phyloP scores from a whole-genome alignment of 208 protist species.

The Acanthamoeba polyphaga region DNA sequence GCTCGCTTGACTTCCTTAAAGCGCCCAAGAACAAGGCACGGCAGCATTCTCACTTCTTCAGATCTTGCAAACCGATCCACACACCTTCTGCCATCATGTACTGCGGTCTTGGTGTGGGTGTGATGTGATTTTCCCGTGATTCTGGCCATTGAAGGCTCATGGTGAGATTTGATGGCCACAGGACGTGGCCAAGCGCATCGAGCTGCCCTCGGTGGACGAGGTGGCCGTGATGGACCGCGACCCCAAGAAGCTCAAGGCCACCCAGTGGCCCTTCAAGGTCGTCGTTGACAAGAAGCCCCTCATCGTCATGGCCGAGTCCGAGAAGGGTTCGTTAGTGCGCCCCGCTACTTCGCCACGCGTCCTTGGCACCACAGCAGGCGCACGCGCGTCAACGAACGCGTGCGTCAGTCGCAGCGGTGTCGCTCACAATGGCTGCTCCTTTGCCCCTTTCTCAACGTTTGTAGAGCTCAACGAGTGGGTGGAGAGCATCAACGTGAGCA shows the following conservation, averaged over 20 bases:
- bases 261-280: constrained; percentile 48
- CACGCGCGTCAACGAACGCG: neutral
- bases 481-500: neutral
- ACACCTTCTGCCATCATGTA: too few relatives aligned
- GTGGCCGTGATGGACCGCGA: neutral
- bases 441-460: neutral
- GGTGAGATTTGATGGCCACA: neutral
- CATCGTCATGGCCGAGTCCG: constrained; percentile 40
- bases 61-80: too few relatives aligned
- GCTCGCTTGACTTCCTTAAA: constrained; percentile 12
- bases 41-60: neutral
- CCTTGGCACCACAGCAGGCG: too few relatives aligned
- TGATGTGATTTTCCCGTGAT: neutral
- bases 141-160: neutral
- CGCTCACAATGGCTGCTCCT: neutral
- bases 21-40: constrained; percentile 14
- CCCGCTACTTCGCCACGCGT: too few relatives aligned
- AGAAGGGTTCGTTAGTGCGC: neutral
- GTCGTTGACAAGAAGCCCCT: constrained; percentile 4
- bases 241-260: constrained; percentile 58
- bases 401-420: neutral
- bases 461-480: constrained; percentile 36
- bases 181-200: constrained; percentile 29
- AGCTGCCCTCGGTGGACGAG: neutral
- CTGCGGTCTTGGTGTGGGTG: neutral